Evolutionary conservation across 2,329 filamentous ascomycete genomes (phyloP).

Genomic region (Alternaria conjuncta): DNA sequence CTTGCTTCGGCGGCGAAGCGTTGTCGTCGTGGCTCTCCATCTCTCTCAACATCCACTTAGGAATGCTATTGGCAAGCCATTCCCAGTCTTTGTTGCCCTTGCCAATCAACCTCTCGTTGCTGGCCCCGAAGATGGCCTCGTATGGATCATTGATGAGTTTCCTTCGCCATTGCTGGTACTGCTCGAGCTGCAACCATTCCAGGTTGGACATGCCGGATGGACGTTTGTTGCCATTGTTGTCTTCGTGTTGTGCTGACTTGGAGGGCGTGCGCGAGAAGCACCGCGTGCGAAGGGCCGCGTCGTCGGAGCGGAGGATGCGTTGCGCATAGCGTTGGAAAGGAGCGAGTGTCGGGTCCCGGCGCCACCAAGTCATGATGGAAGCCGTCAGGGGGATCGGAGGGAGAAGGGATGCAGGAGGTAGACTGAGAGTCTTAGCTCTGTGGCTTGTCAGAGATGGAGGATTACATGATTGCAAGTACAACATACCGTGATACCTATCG

Average conservation of each 20-base stretch:
- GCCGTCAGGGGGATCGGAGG: not conserved
- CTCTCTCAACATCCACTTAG: constrained; percentile 42
- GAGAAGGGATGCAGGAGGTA: not conserved
- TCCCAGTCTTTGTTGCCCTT: constrained; percentile 40
- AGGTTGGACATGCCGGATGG: constrained; percentile 35
- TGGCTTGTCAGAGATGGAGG: not conserved
- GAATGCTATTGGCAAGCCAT: constrained; percentile 38
- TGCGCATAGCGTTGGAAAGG: constrained; percentile 32
- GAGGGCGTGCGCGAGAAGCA: constrained; percentile 38
- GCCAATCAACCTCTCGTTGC: constrained; percentile 42
- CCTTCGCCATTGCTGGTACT: constrained; percentile 38
- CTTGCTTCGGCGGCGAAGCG: not conserved
- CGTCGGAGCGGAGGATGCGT: constrained; percentile 29
- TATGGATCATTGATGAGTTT: constrained; percentile 52
- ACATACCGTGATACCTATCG: constrained; percentile 2
- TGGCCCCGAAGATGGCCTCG: constrained; percentile 52
- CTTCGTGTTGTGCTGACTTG: constrained; percentile 27
- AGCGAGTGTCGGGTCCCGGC: constrained; percentile 34
- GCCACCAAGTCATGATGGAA: constrained; percentile 38
- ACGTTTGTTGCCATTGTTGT: constrained; percentile 21
- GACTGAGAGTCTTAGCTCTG: not conserved
- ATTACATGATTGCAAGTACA: not conserved
- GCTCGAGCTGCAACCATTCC: constrained; percentile 40
- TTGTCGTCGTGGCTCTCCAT: constrained; percentile 19
- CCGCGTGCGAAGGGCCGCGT: constrained; percentile 31